A percentile compares a stretch with the other conserved stretches of the same genome.
These are phyloP conservation scores for Echeveria elegans DNA, from an alignment of 164 flowering plant species.

Conservation along the genomic window DNA sequence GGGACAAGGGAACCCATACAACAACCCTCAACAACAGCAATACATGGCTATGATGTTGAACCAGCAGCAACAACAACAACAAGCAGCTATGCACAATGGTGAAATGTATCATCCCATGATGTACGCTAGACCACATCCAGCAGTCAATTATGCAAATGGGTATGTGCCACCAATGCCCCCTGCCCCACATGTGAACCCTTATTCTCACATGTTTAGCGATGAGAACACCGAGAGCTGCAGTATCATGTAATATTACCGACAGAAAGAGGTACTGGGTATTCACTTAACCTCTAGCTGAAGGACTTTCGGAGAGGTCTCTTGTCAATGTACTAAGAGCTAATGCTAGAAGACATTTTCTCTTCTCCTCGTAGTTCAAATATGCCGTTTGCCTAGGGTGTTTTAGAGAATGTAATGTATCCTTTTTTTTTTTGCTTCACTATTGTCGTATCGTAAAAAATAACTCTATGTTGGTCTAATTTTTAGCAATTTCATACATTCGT, in stretches of 20 bases:
- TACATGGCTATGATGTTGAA: slow-evolving; percentile 60
- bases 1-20: slow-evolving; percentile 27
- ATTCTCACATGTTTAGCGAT: neutral
- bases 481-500: too few relatives aligned
- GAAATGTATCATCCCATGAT: slow-evolving; percentile 40
- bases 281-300: neutral
- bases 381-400: neutral
- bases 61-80: slow-evolving; percentile 22
- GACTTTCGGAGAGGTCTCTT: neutral
- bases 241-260: neutral
- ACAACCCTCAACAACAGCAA: slow-evolving; percentile 25
- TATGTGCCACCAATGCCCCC: neutral
- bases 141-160: slow-evolving; percentile 17
- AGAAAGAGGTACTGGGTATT: neutral
- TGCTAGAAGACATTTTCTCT: too few relatives aligned
- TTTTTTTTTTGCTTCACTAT: too few relatives aligned
- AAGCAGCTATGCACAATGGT: neutral
- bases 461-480: too few relatives aligned
- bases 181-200: neutral
- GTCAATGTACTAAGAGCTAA: neutral
- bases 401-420: neutral
- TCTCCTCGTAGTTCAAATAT: neutral
- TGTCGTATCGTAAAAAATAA: too few relatives aligned
- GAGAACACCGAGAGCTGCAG: slow-evolving; percentile 6
- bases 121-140: slow-evolving; percentile 34